These are phyloP conservation scores for Mrakia gelida DNA, from an alignment of 768 basidiomycete genomes.

Conservation along the genomic window DNA sequence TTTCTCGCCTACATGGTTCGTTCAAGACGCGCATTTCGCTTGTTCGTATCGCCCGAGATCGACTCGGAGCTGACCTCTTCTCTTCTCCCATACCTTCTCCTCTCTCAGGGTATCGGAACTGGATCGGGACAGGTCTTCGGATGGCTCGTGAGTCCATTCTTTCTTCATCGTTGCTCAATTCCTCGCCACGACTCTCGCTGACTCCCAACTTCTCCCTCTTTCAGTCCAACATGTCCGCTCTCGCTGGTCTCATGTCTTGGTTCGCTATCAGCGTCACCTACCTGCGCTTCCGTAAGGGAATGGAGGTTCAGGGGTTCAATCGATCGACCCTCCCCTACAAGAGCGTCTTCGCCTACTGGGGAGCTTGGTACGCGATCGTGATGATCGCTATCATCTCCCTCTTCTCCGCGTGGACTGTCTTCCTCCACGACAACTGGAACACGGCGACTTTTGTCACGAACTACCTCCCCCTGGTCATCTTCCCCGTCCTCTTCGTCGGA, in stretches of 20 bases:
- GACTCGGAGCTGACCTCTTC: too few relatives aligned
- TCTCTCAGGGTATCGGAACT: slow-evolving; percentile 20
- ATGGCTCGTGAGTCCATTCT: slow-evolving; percentile 52
- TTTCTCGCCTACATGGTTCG: slow-evolving; percentile 37
- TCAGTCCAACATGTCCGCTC: slow-evolving; percentile 53
- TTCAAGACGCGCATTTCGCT: too few relatives aligned
- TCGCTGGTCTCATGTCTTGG: slow-evolving; percentile 63
- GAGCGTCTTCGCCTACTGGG: slow-evolving; percentile 55
- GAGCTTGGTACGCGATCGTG: slow-evolving; percentile 44
- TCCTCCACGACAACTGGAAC: slow-evolving; percentile 46
- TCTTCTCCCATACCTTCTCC: too few relatives aligned
- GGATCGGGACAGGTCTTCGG: slow-evolving; percentile 63
- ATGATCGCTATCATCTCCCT: slow-evolving; percentile 33
- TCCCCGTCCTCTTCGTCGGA: slow-evolving; percentile 68
- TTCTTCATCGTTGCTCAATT: too few relatives aligned
- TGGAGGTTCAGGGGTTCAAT: slow-evolving; percentile 73
- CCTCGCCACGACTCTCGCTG: too few relatives aligned
- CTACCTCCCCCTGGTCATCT: slow-evolving; percentile 48
- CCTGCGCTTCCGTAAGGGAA: slow-evolving; percentile 75
- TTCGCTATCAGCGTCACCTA: slow-evolving; percentile 71
- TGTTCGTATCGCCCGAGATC: too few relatives aligned
- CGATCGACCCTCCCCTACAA: slow-evolving; percentile 66
- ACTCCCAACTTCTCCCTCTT: too few relatives aligned
- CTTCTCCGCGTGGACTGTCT: slow-evolving; percentile 43
- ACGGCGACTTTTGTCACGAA: slow-evolving; percentile 42